Conservation (phyloP, 2,329 filamentous ascomycete species). For the Neocucurbitaria cava region DNA sequence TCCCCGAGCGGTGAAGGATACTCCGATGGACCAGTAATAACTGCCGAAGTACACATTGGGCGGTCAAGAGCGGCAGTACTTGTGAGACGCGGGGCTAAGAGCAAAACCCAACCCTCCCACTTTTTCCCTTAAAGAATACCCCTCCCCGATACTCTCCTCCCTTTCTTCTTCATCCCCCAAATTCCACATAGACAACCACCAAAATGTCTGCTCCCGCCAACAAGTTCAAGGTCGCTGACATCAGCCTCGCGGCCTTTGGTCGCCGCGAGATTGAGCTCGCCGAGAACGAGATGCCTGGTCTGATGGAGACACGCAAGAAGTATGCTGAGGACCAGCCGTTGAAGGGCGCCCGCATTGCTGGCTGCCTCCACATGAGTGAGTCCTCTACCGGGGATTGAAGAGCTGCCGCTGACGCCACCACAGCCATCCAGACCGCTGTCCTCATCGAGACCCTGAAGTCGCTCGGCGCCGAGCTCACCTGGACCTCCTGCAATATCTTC, state of each 20-base stretch:
- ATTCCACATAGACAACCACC: conserved; percentile 31
- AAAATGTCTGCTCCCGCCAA: conserved; percentile 78
- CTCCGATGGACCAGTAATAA: not conserved
- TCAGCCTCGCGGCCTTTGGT: conserved; percentile 95
- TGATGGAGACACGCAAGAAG: conserved; percentile 92
- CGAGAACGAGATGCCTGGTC: conserved; percentile 91
- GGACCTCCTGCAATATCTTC: conserved; percentile 99
- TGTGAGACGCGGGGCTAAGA: conserved; percentile 15
- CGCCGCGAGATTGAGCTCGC: conserved; percentile 99
- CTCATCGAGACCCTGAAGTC: conserved; percentile 96
- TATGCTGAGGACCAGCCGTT: conserved; percentile 94
- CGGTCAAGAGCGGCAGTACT: conserved; percentile 4
- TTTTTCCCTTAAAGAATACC: conserved; percentile 14
- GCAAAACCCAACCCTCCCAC: conserved; percentile 7
- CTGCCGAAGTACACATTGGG: not conserved
- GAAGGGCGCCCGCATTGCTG: conserved; percentile 92
- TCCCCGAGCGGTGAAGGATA: not conserved
- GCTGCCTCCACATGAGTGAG: conserved; percentile 96
- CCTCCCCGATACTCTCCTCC: conserved; percentile 19
- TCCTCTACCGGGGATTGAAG: conserved; percentile 14
- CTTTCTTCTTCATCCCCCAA: conserved; percentile 14
- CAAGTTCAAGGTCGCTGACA: conserved; percentile 98
- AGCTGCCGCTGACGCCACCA: conserved; percentile 18
- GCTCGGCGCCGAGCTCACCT: conserved; percentile 97
- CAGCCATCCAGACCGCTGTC: conserved; percentile 96